Conservation (phyloP, 2,329 filamentous ascomycete species). For the Diaporthe batatas region DNA sequence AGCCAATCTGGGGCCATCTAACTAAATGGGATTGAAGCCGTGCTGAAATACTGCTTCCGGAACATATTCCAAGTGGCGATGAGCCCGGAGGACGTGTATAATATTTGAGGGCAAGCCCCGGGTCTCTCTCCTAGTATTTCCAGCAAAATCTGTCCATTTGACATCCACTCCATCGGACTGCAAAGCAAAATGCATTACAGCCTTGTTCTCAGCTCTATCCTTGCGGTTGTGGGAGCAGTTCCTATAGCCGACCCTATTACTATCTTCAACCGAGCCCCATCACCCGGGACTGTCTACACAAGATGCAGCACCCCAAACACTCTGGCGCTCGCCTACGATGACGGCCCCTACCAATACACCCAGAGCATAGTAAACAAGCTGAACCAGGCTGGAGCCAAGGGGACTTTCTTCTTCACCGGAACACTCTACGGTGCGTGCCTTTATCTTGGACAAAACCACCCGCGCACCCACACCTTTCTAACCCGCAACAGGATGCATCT, state of each 20-base stretch:
- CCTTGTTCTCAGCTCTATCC: conserved; percentile 18
- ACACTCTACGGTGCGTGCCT: conserved; percentile 57
- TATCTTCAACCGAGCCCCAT: conserved; percentile 56
- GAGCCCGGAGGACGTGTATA: not conserved
- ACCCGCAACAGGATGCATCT: conserved; percentile 55
- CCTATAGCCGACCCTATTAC: conserved; percentile 50
- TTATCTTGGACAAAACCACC: not conserved
- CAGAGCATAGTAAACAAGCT: conserved; percentile 64
- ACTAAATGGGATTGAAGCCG: conserved; percentile 2
- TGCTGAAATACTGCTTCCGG: not conserved
- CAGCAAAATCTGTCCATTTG: not conserved
- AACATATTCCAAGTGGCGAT: not conserved
- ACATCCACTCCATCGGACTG: not conserved
- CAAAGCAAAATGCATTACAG: conserved; percentile 19
- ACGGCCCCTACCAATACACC: conserved; percentile 65
- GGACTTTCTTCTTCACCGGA: conserved; percentile 67
- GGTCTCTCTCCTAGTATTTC: not conserved
- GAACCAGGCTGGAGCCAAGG: conserved; percentile 61
- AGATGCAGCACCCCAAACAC: conserved; percentile 59
- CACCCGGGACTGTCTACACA: conserved; percentile 59
- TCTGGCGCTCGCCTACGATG: conserved; percentile 67
- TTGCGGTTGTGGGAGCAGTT: conserved; percentile 9
- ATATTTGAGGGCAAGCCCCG: not conserved
- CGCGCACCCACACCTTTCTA: not conserved
- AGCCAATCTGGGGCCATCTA: conserved; percentile 9